Base-by-base conservation (phyloP, 495 filamentous ascomycete species). In the Podospora appendiculata region DNA sequence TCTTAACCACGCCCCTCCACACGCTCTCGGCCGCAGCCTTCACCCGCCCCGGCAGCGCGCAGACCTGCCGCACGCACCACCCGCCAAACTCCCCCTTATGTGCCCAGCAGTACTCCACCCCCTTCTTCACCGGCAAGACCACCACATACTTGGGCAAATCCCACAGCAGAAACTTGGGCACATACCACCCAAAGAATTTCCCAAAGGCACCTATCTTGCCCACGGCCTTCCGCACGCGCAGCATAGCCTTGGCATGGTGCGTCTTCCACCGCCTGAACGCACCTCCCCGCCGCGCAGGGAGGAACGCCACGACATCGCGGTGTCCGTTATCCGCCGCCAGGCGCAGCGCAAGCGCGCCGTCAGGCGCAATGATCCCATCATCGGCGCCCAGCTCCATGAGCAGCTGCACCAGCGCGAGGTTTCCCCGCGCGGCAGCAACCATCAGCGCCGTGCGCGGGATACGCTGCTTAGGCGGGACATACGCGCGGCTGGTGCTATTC, bases 141-240 rank as follows among this genome's bases (percentile, higher is more conserved):
- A 75, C 46, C 16, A 57, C 32, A 35, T 69, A 46, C 48, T 67
- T 71, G n/a, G 64, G 68, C 0, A 66, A 36, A 7, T 53, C 39
- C 59, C 61, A 72, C 6, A 68, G 4, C 6, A 68, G 48, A 32
- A 66, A 68, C 54, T 55, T 63, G 6, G 64, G 67, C 8, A 66
- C 18, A 10, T 63, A 50, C 55, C 56, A 70, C 13, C 63, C 18
- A 10, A 69, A 56, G 9, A 66, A 56, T 47, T 54, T 43, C 8
- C 54, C 50, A 12, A 71, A 54, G 6, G 52, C 56, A 36, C 14
- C 49, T 9, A 71, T 54, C 6, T 55, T 56, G 36, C 19, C 10
- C 11, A 12, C 60, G 0, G 67, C 60, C 8, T 10, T 48, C 41
- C 50, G 55, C 2, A 61, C 48, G 17, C 68, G 41, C 8, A 41